These are phyloP conservation scores for Arxiozyma bovina DNA, from an alignment of 1,139 yeast genomes.

Conservation along the genomic window DNA sequence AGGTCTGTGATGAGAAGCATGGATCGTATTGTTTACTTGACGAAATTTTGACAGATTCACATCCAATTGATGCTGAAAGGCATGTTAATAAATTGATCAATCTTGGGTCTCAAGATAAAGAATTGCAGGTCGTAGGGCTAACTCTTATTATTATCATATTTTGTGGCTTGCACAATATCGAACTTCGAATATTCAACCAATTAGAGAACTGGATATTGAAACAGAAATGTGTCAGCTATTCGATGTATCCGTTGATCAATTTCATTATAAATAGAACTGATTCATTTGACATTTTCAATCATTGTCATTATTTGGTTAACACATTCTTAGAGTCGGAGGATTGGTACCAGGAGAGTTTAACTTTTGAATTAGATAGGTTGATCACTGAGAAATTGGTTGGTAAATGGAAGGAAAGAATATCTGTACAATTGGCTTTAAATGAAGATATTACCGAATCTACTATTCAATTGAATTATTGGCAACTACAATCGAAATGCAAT, in stretches of 20 bases:
- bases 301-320: conserved; percentile 4
- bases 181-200: conserved; percentile 5
- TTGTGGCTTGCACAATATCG: conserved; percentile 10
- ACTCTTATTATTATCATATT: conserved; percentile 6
- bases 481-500: conserved; percentile 17
- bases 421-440: not conserved
- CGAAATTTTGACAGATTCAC: not conserved
- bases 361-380: conserved; percentile 15
- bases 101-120: not conserved
- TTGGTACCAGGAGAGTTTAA: conserved; percentile 15
- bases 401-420: not conserved
- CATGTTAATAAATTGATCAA: not conserved
- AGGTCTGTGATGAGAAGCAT: no score
- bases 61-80: not conserved
- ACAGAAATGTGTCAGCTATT: conserved; percentile 9
- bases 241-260: conserved; percentile 19
- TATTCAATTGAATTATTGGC: conserved; percentile 22
- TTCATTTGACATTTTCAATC: no score
- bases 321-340: conserved; percentile 9
- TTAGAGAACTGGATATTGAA: conserved; percentile 15
- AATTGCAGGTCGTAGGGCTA: conserved; percentile 7
- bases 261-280: conserved; percentile 8
- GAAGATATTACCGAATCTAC: conserved; percentile 12
- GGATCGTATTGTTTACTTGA: no score
- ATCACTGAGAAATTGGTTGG: conserved; percentile 5